Evolutionary conservation across 768 basidiomycete genomes (phyloP).

Genomic region (Tricholoma bakamatsutake): DNA sequence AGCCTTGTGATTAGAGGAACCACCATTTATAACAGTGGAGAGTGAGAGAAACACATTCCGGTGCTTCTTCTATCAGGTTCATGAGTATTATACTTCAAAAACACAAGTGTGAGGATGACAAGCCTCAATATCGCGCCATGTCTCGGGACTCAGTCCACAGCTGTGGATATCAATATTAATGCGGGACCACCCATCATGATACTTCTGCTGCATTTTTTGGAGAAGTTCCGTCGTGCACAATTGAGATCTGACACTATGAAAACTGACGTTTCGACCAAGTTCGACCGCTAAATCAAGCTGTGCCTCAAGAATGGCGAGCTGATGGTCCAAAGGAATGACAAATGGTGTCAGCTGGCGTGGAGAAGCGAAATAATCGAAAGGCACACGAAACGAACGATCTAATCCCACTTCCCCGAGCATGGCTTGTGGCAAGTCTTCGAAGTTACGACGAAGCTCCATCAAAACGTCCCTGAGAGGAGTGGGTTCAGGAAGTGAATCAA

Average conservation of each 20-base stretch:
- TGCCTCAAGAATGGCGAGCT: constrained; percentile 70
- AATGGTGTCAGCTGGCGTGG: constrained; percentile 68
- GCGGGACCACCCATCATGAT: constrained; percentile 49
- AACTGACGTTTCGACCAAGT: constrained; percentile 67
- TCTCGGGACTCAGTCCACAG: constrained; percentile 77
- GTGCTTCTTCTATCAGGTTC: constrained; percentile 48
- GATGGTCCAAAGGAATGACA: constrained; percentile 74
- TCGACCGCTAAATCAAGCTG: constrained; percentile 86
- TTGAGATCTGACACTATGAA: constrained; percentile 83
- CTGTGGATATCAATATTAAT: constrained; percentile 90
- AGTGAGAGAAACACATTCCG: constrained; percentile 82
- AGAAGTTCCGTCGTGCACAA: constrained; percentile 65
- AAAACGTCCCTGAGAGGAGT: constrained; percentile 55
- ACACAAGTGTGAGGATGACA: constrained; percentile 13
- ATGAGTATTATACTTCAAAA: constrained; percentile 1
- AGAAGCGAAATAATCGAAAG: constrained; percentile 45
- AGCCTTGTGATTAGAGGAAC: constrained; percentile 54
- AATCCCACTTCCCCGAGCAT: constrained; percentile 95
- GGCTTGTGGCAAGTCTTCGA: constrained; percentile 56
- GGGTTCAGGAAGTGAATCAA: constrained; percentile 70
- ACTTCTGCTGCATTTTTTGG: constrained; percentile 47
- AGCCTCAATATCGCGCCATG: constrained; percentile 73
- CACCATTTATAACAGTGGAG: constrained; percentile 79
- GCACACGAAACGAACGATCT: constrained; percentile 75
- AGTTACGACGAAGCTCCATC: constrained; percentile 49